Evolutionary conservation across 495 filamentous ascomycete species (phyloP).

Genomic region (Neurospora hispaniola): DNA sequence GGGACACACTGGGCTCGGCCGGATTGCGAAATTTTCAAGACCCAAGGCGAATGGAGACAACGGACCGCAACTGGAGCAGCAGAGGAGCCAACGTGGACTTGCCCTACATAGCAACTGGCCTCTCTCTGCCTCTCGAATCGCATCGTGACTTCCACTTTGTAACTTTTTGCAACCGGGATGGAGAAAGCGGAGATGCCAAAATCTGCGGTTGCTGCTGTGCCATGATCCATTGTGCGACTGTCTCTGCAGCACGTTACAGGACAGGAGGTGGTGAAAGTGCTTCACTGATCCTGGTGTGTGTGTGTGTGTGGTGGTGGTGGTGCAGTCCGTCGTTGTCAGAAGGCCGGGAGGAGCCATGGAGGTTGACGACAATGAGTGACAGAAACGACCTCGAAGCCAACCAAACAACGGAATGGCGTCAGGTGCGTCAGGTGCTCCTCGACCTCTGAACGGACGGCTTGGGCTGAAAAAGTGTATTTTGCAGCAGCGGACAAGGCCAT

Average conservation of each 20-base stretch:
- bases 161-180: not conserved
- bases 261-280: not conserved
- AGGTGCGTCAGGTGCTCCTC: not conserved
- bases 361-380: not conserved
- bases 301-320: not conserved
- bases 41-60: not conserved
- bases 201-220: not conserved
- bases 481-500: not conserved
- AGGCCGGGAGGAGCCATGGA: not conserved
- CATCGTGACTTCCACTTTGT: not conserved
- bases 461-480: not conserved
- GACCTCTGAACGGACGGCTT: not conserved
- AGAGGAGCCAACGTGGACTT: not conserved
- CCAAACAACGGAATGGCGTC: not conserved
- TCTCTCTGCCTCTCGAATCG: not conserved
- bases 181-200: conserved; percentile 1
- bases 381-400: not conserved
- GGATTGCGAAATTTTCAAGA: not conserved
- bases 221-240: not conserved
- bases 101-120: not conserved
- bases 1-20: not conserved
- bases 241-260: not conserved
- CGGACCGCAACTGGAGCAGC: not conserved
- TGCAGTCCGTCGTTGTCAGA: not conserved
- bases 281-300: not conserved